Evolutionary conservation across 1,139 yeast genomes (phyloP).

Genomic region (Blastobotrys niveus): DNA sequence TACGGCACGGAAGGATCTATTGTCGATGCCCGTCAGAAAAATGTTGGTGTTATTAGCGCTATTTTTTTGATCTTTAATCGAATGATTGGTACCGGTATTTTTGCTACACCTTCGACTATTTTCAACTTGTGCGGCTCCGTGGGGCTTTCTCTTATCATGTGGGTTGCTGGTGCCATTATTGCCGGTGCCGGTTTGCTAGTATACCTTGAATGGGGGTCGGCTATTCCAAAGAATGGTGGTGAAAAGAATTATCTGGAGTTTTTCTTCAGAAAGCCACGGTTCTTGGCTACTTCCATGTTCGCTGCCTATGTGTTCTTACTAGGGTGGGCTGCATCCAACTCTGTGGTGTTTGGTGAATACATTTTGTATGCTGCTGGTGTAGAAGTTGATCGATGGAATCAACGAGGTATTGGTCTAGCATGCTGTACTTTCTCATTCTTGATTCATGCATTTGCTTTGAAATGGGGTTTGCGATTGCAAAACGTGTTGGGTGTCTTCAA

Average conservation of each 20-base stretch:
- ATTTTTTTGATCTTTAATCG: conserved; percentile 67
- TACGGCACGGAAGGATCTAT: conserved; percentile 6
- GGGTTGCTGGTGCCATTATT: conserved; percentile 73
- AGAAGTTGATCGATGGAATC: conserved; percentile 66
- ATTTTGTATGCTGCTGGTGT: conserved; percentile 63
- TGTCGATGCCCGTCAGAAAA: conserved; percentile 20
- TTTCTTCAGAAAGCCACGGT: conserved; percentile 62
- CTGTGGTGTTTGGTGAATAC: conserved; percentile 46
- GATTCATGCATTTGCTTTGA: conserved; percentile 56
- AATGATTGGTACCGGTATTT: conserved; percentile 85
- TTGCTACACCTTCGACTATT: conserved; percentile 78
- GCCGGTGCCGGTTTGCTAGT: conserved; percentile 71
- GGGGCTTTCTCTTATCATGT: conserved; percentile 63
- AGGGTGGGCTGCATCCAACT: conserved; percentile 84
- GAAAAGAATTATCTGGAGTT: conserved; percentile 79
- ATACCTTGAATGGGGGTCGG: conserved; percentile 80
- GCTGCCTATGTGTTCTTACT: conserved; percentile 69
- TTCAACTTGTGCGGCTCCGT: conserved; percentile 65
- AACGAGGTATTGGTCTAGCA: conserved; percentile 68
- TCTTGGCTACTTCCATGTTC: conserved; percentile 67
- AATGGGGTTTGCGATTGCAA: conserved; percentile 61
- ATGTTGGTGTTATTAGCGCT: conserved; percentile 63
- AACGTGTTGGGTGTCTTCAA: conserved; percentile 69
- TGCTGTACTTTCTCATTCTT: conserved; percentile 68
- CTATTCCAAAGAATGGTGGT: conserved; percentile 82